A percentile compares a stretch with the other conserved stretches of the same genome.
Evolutionary conservation across 2,329 filamentous ascomycete species (phyloP).

Genomic region (Penicillium corylophilum): DNA sequence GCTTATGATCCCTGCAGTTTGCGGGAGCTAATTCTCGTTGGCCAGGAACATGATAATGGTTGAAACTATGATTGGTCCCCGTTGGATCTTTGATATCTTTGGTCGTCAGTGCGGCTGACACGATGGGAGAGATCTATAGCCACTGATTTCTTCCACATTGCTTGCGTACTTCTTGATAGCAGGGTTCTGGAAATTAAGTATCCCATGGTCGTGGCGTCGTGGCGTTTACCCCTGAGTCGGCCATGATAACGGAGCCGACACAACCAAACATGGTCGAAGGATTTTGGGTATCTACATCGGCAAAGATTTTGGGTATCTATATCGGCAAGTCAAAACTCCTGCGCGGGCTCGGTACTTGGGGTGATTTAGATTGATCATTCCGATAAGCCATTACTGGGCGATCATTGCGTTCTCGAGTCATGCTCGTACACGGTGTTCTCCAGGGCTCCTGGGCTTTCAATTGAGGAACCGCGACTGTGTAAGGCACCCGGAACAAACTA

Average conservation of each 20-base stretch:
- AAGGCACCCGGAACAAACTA: no score
- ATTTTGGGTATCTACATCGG: neutral
- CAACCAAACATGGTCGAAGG: neutral
- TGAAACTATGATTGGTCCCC: conserved; percentile 3
- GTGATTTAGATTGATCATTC: no score
- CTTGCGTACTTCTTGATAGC: neutral
- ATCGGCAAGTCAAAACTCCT: no score
- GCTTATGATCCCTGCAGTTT: neutral
- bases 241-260: neutral
- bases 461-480: no score
- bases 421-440: no score
- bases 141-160: neutral
- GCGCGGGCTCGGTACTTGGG: no score
- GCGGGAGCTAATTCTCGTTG: neutral
- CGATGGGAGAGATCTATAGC: neutral
- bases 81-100: neutral
- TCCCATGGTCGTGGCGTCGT: neutral
- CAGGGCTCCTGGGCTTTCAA: no score
- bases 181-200: neutral
- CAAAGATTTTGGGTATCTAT: no score
- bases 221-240: neutral
- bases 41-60: conserved; percentile 4
- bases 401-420: no score
- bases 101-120: neutral
- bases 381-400: no score